These are phyloP conservation scores for Kodamaea jinghongensis DNA, from an alignment of 805 yeast species.

Conservation along the genomic window DNA sequence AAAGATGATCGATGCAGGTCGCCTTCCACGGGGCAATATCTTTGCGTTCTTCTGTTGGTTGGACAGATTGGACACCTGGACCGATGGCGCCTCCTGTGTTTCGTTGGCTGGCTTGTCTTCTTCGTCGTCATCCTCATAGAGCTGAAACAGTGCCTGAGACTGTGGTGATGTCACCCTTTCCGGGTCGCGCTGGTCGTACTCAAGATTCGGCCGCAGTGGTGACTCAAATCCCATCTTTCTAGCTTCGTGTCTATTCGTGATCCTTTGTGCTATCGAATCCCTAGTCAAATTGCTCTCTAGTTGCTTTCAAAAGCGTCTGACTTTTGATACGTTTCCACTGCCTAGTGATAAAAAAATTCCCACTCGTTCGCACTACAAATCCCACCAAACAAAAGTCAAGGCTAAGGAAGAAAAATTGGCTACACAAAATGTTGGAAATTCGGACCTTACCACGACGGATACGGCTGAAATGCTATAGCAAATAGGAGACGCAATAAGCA, in stretches of 20 bases:
- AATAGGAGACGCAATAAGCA: too few relatives aligned
- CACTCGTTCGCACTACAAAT: too few relatives aligned
- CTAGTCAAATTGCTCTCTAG: too few relatives aligned
- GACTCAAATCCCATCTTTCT: slow-evolving; percentile 5
- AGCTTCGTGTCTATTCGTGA: neutral
- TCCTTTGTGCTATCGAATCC: neutral
- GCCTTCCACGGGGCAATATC: neutral
- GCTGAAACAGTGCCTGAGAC: slow-evolving; percentile 9
- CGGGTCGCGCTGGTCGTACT: neutral
- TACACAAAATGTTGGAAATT: too few relatives aligned
- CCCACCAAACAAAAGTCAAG: too few relatives aligned
- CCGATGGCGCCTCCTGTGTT: neutral
- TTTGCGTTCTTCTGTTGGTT: slow-evolving; percentile 1
- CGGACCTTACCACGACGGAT: too few relatives aligned
- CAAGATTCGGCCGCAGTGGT: slow-evolving; percentile 5
- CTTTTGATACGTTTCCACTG: too few relatives aligned
- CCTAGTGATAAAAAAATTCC: too few relatives aligned
- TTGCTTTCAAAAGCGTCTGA: too few relatives aligned
- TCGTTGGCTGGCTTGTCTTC: neutral
- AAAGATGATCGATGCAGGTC: slow-evolving; percentile 2
- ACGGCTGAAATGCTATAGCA: too few relatives aligned
- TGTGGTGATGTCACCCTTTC: slow-evolving; percentile 3
- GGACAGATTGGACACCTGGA: neutral
- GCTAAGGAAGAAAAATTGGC: too few relatives aligned
- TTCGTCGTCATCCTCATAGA: slow-evolving; percentile 10